phyloP scores from a whole-genome alignment of 805 yeast species.

The Hanseniaspora osmophila region DNA sequence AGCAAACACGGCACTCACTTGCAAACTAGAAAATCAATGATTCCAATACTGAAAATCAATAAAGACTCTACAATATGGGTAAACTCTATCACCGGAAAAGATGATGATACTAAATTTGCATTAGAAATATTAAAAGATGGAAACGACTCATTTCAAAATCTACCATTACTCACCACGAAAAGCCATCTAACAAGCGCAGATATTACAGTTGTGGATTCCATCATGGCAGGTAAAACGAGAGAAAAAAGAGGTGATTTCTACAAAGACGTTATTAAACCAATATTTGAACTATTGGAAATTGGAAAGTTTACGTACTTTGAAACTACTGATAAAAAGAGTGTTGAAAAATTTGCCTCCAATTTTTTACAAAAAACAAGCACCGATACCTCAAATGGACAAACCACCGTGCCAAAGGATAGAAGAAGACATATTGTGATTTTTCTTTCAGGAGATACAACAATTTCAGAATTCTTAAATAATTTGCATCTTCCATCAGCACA shows the following conservation, averaged over 20 bases:
- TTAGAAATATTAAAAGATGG: no score
- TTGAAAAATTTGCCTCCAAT: slow-evolving; percentile 26
- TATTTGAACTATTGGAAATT: slow-evolving; percentile 25
- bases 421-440: slow-evolving; percentile 30
- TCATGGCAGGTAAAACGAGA: slow-evolving; percentile 26
- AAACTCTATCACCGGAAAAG: no score
- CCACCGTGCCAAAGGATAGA: no score
- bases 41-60: no score
- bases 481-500: slow-evolving; percentile 10
- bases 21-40: no score
- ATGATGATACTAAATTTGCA: no score
- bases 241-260: slow-evolving; percentile 26
- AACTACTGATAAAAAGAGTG: slow-evolving; percentile 29
- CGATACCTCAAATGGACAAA: neutral
- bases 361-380: slow-evolving; percentile 9
- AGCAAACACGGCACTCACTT: no score
- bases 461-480: slow-evolving; percentile 59
- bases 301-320: slow-evolving; percentile 20
- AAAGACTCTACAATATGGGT: no score
- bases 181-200: slow-evolving; percentile 1
- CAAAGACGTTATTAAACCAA: slow-evolving; percentile 30
- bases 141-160: no score
- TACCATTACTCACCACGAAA: no score
- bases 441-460: slow-evolving; percentile 77
- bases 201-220: slow-evolving; percentile 24